These are phyloP conservation scores for Quillaja saponaria DNA, from an alignment of 306 rosid species.

Conservation along the genomic window DNA sequence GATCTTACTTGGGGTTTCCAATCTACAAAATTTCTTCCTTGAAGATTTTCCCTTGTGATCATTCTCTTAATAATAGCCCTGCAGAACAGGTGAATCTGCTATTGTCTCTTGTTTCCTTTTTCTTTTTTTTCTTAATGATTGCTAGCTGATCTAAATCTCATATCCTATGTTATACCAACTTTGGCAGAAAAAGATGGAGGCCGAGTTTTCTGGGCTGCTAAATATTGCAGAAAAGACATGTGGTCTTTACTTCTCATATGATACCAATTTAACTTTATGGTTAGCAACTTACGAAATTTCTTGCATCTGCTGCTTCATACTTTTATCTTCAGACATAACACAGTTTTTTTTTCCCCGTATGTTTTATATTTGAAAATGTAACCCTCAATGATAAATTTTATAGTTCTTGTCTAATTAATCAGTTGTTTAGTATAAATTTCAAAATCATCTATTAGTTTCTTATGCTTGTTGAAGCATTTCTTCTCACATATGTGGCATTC, in stretches of 20 bases:
- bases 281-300: conserved; percentile 29
- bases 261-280: conserved; percentile 90
- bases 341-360: no score
- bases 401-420: background rate
- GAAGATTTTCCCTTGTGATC: conserved; percentile 86
- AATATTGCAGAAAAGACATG: conserved; percentile 76
- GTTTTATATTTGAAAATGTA: no score
- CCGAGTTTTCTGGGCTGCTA: conserved; percentile 70
- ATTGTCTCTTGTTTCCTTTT: conserved; percentile 17
- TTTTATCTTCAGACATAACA: no score
- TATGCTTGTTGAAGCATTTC: conserved; percentile 1
- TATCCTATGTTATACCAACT: conserved; percentile 30
- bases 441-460: background rate
- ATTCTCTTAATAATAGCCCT: conserved; percentile 62
- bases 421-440: conserved; percentile 17
- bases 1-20: conserved; percentile 88
- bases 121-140: conserved; percentile 20
- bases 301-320: conserved; percentile 12
- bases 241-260: conserved; percentile 90
- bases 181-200: conserved; percentile 82
- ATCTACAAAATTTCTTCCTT: conserved; percentile 65
- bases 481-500: conserved; percentile 20
- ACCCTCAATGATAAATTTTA: no score
- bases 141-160: conserved; percentile 31
- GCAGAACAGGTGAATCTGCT: conserved; percentile 62